Evolutionary conservation across 371 early-diverging fungal species (phyloP), one percentile per base, ranked within the genome.

Genomic region (Rhizopus stolonifer): DNA sequence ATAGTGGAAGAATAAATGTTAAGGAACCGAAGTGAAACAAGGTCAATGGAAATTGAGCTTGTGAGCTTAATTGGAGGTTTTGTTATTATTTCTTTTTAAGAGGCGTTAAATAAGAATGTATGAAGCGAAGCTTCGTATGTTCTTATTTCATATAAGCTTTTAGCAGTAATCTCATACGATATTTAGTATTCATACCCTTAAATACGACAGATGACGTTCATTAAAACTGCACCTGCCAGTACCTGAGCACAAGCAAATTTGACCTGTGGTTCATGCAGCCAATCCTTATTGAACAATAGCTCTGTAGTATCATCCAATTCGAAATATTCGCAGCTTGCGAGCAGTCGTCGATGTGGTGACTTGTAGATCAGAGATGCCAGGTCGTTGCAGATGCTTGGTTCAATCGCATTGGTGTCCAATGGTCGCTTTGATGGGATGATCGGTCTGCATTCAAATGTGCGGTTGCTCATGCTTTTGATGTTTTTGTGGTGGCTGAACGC

Each of bases 231-330:
- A 0, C 69, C 62, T 3, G 62, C 64, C 1, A 60, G 39, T 2
- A 58, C 26, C 22, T 47, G 25, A 5, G 58, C 60, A 32, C 58
- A 54, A 4, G 43, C 44, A 33, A 39, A 60, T 33, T 53, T 57
- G 17, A 58, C 52, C 44, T 60, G 61, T 2, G 61, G 61, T 26
- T 51, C 25, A 23, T 36, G 38, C 10, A 25, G 4, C 51, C 58
- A 57, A 29, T 51, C 58, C 24, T 57, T 43, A 29, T 57, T 50
- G 25, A 57, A 29, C 19, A 57, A 21, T 40, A 2, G 1, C 32
- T 31, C 50, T 10, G 46, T 34, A 3, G 44, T 40, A n/a, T 38
- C 42, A 1, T 40, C 40, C 40, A 40, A 40, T 21, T 40, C 40
- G 7, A 26, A 32, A 19, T 46, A 46, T 17, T 46, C 1, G 17